phyloP scores from a whole-genome alignment of 1,284 basidiomycete genomes.

The Trichosporon sp. region DNA sequence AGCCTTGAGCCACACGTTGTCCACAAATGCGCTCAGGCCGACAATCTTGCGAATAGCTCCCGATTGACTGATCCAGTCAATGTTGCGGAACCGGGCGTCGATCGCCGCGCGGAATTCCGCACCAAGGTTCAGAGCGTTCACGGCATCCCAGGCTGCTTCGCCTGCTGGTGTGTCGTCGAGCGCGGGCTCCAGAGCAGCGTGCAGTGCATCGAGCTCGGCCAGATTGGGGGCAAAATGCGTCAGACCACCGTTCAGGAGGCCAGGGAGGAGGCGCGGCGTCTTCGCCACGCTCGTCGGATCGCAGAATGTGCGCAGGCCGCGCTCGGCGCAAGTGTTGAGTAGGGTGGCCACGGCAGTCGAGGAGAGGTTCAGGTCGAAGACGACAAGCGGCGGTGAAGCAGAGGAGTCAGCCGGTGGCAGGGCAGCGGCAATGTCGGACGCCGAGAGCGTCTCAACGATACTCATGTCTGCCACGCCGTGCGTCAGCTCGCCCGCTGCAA shows the following conservation, averaged over 20 bases:
- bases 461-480: constrained; percentile 90
- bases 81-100: constrained; percentile 45
- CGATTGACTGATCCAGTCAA: constrained; percentile 27
- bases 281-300: constrained; percentile 85
- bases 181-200: constrained; percentile 42
- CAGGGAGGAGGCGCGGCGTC: constrained; percentile 62
- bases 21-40: constrained; percentile 71
- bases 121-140: constrained; percentile 60
- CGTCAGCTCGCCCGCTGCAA: constrained; percentile 70
- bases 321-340: constrained; percentile 38
- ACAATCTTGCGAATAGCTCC: constrained; percentile 74
- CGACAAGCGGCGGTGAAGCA: constrained; percentile 57
- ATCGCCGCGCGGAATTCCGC: constrained; percentile 61
- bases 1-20: constrained; percentile 74
- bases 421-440: not conserved
- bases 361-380: constrained; percentile 75
- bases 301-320: constrained; percentile 45
- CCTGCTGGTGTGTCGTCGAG: not conserved
- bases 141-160: constrained; percentile 29
- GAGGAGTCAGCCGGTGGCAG: not conserved
- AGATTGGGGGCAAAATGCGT: constrained; percentile 72
- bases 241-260: constrained; percentile 55
- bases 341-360: constrained; percentile 55
- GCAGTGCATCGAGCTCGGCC: constrained; percentile 65
- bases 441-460: constrained; percentile 56